Base-by-base conservation (phyloP, 139 green algal genomes). In the Yamagishiella unicocca region DNA sequence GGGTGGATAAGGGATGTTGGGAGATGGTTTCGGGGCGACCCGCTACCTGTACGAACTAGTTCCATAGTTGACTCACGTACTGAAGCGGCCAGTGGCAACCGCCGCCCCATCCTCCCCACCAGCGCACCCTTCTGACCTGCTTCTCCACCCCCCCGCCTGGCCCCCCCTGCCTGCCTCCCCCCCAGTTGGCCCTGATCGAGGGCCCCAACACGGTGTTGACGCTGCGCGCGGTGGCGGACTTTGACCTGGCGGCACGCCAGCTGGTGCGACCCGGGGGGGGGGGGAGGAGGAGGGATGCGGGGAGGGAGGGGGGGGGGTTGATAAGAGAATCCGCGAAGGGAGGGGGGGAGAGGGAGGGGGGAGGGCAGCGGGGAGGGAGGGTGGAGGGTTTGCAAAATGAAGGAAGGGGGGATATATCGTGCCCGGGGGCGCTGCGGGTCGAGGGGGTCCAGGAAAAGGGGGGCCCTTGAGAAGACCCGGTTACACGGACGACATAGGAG, bases 161-260 rank as follows among this genome's bases (percentile, higher is more conserved):
- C 10, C 2, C 67, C 3, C 67, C 67, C 38, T 35, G 3, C 31
- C 37, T 35, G 27, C 3, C 25, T 33, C 10, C n/a, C 4, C 37
- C 33, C 42, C 37, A 84, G 77, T 7, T 79, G 31, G 71, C 55
- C 1, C 66, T 92, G 80, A 53, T 92, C 25, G 89, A 92, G n/a
- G 89, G 89, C 3, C 67, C 79, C 33, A 70, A 89, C 70, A 89
- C 83, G 43, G 70, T 85, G 62, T 73, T 92, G 7, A 88, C 89
- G 14, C 73, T 84, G 53, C 87, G 89, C 66, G 89, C 79, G 70
- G 72, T 67, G 14, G 35, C 79, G 31, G 84, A 92, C 62, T 50
- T 74, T 10, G 61, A 85, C 79, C 2, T 85, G 35, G 45, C 61
- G 42, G 58, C 29, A 0, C 6, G 58, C 29, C 27, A 33, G 40